These are phyloP conservation scores for Rhizophagus prolifer DNA, from an alignment of 192 early-diverging fungal genomes.

Conservation along the genomic window DNA sequence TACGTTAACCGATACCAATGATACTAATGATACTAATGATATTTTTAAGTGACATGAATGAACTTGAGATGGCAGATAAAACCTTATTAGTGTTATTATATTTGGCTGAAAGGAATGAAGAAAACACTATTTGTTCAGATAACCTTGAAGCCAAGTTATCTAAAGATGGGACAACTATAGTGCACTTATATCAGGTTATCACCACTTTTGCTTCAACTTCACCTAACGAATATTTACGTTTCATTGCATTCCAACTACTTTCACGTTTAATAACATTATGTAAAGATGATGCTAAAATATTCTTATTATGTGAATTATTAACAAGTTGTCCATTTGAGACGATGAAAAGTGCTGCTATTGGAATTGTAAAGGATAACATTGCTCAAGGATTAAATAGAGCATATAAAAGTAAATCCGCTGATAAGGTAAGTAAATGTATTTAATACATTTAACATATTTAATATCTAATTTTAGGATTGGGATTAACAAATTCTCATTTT, in stretches of 20 bases:
- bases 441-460: neutral
- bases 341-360: conserved; percentile 48
- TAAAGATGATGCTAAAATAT: conserved; percentile 43
- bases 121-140: neutral
- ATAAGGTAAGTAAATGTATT: conserved; percentile 15
- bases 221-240: conserved; percentile 39
- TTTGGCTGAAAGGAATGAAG: conserved; percentile 21
- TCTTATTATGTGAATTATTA: conserved; percentile 40
- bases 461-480: neutral
- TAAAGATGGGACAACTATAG: neutral
- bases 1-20: neutral
- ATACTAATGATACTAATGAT: neutral
- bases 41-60: neutral
- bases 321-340: conserved; percentile 46
- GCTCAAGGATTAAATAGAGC: conserved; percentile 35
- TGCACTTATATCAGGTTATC: conserved; percentile 29
- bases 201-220: conserved; percentile 45
- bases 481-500: neutral
- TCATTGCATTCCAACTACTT: conserved; percentile 41
- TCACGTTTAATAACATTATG: conserved; percentile 37
- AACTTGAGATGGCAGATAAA: neutral
- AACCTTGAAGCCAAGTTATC: neutral
- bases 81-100: conserved; percentile 14
- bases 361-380: conserved; percentile 45
- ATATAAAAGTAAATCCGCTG: conserved; percentile 16